phyloP scores from a whole-genome alignment of 208 protist species.

The Polymyxa betae region DNA sequence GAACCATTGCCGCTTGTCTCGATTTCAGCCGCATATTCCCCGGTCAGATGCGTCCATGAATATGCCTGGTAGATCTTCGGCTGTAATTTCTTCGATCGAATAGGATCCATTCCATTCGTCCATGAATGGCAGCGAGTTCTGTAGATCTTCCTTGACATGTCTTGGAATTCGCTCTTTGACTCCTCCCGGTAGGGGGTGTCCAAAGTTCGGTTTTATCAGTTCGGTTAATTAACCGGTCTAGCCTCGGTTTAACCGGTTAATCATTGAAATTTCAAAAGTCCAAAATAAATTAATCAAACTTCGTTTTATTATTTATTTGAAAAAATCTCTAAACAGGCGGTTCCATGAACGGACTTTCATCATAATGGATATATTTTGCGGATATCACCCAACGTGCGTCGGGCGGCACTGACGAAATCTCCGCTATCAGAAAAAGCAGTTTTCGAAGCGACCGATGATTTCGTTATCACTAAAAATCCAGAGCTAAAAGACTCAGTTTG shows the following conservation, averaged over 20 bases:
- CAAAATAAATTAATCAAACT: no score
- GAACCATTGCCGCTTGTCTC: not conserved
- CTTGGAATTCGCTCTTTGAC: no score
- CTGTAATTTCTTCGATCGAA: no score
- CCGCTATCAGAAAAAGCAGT: not conserved
- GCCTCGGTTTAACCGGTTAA: not conserved
- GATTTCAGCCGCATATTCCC: no score
- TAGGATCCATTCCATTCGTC: no score
- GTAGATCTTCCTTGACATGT: no score
- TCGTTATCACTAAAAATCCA: not conserved
- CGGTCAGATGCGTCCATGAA: no score
- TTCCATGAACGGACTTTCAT: slow-evolving; percentile 34
- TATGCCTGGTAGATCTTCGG: no score
- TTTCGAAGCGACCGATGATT: not conserved
- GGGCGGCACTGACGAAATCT: not conserved
- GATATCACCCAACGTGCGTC: not conserved
- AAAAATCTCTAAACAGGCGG: not conserved
- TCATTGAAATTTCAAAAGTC: not conserved
- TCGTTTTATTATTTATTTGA: slow-evolving; percentile 20
- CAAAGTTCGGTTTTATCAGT: no score
- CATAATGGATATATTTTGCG: not conserved
- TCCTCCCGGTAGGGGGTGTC: no score
- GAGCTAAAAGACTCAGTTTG: slow-evolving; percentile 13
- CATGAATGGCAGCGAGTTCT: no score
- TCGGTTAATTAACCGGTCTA: not conserved